Evolutionary conservation across 768 basidiomycete genomes (phyloP).

Genomic region (Thelephora ganbajun): DNA sequence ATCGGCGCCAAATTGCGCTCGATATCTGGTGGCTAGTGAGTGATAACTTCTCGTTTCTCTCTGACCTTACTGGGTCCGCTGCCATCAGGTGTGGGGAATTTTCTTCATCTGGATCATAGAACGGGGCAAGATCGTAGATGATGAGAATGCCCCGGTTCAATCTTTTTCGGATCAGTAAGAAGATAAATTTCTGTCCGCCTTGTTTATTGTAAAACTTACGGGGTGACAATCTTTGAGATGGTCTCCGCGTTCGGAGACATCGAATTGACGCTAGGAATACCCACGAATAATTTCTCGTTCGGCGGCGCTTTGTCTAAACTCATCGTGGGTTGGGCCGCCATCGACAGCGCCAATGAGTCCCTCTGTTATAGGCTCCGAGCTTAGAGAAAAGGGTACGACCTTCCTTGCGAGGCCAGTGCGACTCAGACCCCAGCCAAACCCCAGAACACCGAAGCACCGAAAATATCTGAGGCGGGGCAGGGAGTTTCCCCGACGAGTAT

Average conservation of each 20-base stretch:
- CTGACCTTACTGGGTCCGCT: too few species aligned
- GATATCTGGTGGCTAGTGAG: constrained; percentile 69
- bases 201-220: background rate
- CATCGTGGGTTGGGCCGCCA: constrained; percentile 48
- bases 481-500: too few species aligned
- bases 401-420: constrained; percentile 23
- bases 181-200: background rate
- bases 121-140: constrained; percentile 39
- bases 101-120: constrained; percentile 65
- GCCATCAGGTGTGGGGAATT: constrained; percentile 32
- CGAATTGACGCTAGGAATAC: constrained; percentile 54
- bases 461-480: too few species aligned
- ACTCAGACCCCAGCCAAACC: too few species aligned
- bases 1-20: constrained; percentile 48
- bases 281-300: constrained; percentile 47
- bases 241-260: constrained; percentile 58
- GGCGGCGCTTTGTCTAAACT: constrained; percentile 58
- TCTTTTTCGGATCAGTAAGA: constrained; percentile 25
- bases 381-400: constrained; percentile 40
- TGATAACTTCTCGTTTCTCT: too few species aligned
- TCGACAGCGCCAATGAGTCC: constrained; percentile 50
- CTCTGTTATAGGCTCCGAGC: constrained; percentile 47
- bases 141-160: constrained; percentile 45
- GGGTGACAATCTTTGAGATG: constrained; percentile 37
- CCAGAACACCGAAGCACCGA: too few species aligned